Base-by-base conservation (phyloP, 2,329 filamentous ascomycete species). In the Talaromyces atroroseus region DNA sequence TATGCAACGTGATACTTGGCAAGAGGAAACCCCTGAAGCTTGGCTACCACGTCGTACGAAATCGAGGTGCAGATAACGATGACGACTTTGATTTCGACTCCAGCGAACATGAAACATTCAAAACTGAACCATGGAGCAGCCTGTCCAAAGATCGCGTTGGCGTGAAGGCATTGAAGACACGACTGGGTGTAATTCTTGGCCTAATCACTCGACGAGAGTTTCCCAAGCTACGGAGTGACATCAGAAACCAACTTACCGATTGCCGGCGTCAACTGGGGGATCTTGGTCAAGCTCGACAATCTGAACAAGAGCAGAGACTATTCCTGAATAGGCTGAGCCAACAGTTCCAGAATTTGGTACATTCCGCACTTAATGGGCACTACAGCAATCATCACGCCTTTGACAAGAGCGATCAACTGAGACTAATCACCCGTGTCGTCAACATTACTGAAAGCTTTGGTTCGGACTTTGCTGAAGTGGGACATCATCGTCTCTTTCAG, bases 31-130 rank as follows among this genome's bases (percentile, higher is more conserved):
- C 94, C 10, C 74, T 99, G 65, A 99, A 97, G 75, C 83, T 99
- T 61, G 94, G 94, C 26, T 99, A 97, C 71, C 96, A 99, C 64
- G 92, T 94, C 60, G 92, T 96, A 16, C 92, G 97, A 66, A 99
- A 99, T 75, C 85, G 94, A 61, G 97, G 92, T 36, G 94, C 99
- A 73, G 92, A 96, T 72, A 94, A 99, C 72, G 89, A 88, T 58
- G 92, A 90, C 74, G 96, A 96, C 1, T 72, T 78, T 65, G 74
- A 73, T 20, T 65, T 72, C 5, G 57, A 71, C 40, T 45, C 54
- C 0, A 52, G 64, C 2, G 76, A 79, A 56, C 54, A 59, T 10
- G 54, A 51, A 0, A 76, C 77, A 61, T 73, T 74, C 56, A 60
- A 58, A 5, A 60, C 51, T 5, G 32, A 55, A 0, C 72, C 70